Evolutionary conservation across 2,329 filamentous ascomycete species (phyloP).

Genomic region (Pseudogymnoascus sp.): DNA sequence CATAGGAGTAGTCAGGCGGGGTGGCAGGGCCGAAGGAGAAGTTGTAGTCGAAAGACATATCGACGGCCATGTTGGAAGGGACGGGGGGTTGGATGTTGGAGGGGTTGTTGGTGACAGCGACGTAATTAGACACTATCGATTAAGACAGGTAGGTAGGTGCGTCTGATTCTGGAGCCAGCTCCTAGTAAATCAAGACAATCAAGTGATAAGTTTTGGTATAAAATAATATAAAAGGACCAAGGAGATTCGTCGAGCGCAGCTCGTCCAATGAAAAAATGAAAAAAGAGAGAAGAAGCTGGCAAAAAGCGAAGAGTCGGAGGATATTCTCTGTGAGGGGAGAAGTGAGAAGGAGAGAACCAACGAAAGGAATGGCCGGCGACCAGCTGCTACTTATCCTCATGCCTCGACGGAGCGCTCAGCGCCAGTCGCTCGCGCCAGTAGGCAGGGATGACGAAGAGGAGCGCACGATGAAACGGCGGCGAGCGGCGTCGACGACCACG

Average conservation of each 20-base stretch:
- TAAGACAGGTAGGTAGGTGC: conserved; percentile 13
- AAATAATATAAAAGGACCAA: conserved; percentile 19
- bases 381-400: conserved; percentile 26
- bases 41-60: conserved; percentile 48
- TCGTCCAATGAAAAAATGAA: conserved; percentile 20
- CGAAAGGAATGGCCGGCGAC: conserved; percentile 11
- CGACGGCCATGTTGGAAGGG: conserved; percentile 33
- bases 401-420: conserved; percentile 8
- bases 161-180: conserved; percentile 23
- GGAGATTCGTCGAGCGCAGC: conserved; percentile 26
- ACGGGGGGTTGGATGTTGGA: conserved; percentile 10
- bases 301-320: conserved; percentile 16
- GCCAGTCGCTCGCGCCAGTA: not conserved
- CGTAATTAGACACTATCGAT: conserved; percentile 23
- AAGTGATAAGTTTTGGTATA: conserved; percentile 2
- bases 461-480: not conserved
- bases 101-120: conserved; percentile 15
- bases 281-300: conserved; percentile 16
- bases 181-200: conserved; percentile 15
- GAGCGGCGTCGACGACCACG: not conserved
- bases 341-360: not conserved
- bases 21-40: conserved; percentile 46
- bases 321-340: not conserved
- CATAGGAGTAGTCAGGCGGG: conserved; percentile 47
- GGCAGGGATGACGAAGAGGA: not conserved